phyloP scores from a whole-genome alignment of 2,329 filamentous ascomycete species.

The Stachybotrys echinatus region DNA sequence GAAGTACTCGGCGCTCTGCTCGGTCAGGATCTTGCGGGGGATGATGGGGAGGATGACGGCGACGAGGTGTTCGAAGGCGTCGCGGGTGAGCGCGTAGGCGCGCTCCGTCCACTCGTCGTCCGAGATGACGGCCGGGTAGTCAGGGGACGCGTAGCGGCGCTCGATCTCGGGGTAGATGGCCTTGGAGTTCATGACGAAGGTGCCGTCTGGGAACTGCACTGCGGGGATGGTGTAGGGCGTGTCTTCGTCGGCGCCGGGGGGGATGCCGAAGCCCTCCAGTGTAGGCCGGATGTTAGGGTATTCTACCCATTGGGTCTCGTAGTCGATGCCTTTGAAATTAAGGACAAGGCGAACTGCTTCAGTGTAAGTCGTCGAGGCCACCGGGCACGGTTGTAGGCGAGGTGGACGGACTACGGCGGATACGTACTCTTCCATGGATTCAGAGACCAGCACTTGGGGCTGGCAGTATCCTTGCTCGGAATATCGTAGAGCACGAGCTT shows the following conservation, averaged over 20 bases:
- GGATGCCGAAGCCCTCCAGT: background rate
- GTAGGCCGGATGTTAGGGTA: background rate
- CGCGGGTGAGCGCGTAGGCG: background rate
- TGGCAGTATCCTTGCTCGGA: background rate
- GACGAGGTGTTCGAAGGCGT: background rate
- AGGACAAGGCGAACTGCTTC: background rate
- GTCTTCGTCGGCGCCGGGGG: background rate
- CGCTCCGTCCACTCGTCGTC: background rate
- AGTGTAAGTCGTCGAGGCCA: background rate
- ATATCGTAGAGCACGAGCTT: background rate
- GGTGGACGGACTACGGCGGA: too few relatives aligned
- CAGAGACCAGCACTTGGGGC: background rate
- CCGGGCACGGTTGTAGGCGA: background rate
- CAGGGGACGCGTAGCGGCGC: slow-evolving; percentile 38
- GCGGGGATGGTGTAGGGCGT: slow-evolving; percentile 31
- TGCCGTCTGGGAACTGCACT: slow-evolving; percentile 45
- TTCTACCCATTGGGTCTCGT: background rate
- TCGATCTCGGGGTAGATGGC: slow-evolving; percentile 55
- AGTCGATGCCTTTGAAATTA: slow-evolving; percentile 1
- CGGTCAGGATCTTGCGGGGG: background rate
- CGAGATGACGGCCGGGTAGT: background rate
- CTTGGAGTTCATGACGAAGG: slow-evolving; percentile 55
- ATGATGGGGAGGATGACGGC: background rate
- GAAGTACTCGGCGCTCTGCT: slow-evolving; percentile 1
- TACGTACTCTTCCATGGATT: slow-evolving; percentile 1